Percentiles rank a stretch among this genome's conserved stretches.
phyloP scores from a whole-genome alignment of 2,329 filamentous ascomycete genomes.

The Chalaropsis thielavioides region DNA sequence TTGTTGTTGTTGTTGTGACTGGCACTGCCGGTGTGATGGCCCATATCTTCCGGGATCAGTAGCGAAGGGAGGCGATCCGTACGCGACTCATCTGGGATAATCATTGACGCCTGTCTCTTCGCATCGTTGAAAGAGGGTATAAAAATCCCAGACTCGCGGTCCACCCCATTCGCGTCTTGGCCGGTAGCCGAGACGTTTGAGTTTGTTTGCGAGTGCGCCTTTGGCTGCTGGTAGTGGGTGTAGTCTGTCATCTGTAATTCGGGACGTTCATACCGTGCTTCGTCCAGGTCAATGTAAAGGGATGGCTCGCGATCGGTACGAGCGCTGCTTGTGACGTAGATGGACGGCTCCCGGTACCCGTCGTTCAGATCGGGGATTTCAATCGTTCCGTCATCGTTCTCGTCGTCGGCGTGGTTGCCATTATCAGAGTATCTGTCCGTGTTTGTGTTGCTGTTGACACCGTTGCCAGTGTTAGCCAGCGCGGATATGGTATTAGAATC shows the following conservation, averaged over 20 bases:
- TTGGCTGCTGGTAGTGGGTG: slow-evolving; percentile 3
- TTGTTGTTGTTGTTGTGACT: not conserved
- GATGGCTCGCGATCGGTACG: slow-evolving; percentile 15
- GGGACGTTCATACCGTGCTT: slow-evolving; percentile 11
- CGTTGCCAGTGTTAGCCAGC: not conserved
- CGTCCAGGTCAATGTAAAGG: slow-evolving; percentile 15
- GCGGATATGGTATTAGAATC: slow-evolving; percentile 11
- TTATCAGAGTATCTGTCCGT: not conserved
- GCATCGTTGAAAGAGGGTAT: slow-evolving; percentile 14
- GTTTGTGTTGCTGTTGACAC: not conserved
- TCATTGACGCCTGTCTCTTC: slow-evolving; percentile 13
- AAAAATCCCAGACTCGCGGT: slow-evolving; percentile 13
- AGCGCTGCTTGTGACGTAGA: slow-evolving; percentile 14
- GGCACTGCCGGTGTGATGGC: not conserved
- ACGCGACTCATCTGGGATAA: slow-evolving; percentile 16
- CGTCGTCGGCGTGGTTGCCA: slow-evolving; percentile 6
- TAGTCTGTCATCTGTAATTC: slow-evolving; percentile 13
- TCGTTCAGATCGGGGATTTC: slow-evolving; percentile 16
- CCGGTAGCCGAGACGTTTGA: not conserved
- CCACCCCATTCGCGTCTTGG: not conserved
- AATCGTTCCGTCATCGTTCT: slow-evolving; percentile 17
- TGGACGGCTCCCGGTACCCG: slow-evolving; percentile 15
- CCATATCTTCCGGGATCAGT: slow-evolving; percentile 17
- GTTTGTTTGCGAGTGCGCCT: slow-evolving; percentile 4
- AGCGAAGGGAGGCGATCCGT: slow-evolving; percentile 15